A percentile compares a stretch with the other conserved stretches of the same genome.
These are phyloP conservation scores for Pseudogymnoascus destructans DNA, from an alignment of 2,329 filamentous ascomycete species.

Conservation along the genomic window DNA sequence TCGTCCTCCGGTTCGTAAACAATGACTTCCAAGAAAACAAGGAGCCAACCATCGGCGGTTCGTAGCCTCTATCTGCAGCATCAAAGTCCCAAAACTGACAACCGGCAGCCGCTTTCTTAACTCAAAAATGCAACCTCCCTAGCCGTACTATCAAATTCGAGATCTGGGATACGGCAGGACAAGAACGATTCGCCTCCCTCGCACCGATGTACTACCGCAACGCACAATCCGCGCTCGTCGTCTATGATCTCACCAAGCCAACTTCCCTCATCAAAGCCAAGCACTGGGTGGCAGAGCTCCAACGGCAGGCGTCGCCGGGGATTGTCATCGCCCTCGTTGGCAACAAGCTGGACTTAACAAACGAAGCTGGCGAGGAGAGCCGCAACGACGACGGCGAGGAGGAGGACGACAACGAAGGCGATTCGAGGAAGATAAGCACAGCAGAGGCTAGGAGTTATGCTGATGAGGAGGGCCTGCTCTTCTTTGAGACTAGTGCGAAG, in stretches of 20 bases:
- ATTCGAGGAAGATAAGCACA: conserved; percentile 80
- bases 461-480: conserved; percentile 83
- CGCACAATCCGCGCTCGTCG: conserved; percentile 90
- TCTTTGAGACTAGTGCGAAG: conserved; percentile 98
- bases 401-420: conserved; percentile 41
- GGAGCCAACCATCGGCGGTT: conserved; percentile 97
- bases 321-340: conserved; percentile 96
- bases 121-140: conserved; percentile 95
- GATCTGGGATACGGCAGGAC: conserved; percentile 97
- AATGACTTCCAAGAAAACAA: conserved; percentile 99
- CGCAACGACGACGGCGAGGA: conserved; percentile 38
- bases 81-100: conserved; percentile 7
- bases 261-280: conserved; percentile 93
- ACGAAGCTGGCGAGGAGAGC: conserved; percentile 36
- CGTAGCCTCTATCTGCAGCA: conserved; percentile 19
- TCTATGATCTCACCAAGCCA: conserved; percentile 96
- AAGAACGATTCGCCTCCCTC: conserved; percentile 91
- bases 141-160: conserved; percentile 85
- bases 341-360: conserved; percentile 88
- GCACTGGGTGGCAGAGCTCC: conserved; percentile 96
- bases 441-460: conserved; percentile 87
- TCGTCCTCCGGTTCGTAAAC: conserved; percentile 97
- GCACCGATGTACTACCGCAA: conserved; percentile 99
- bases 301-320: conserved; percentile 87
- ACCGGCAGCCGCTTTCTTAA: conserved; percentile 75